phyloP scores from a whole-genome alignment of 768 basidiomycete genomes.

The Podaxis sp. region DNA sequence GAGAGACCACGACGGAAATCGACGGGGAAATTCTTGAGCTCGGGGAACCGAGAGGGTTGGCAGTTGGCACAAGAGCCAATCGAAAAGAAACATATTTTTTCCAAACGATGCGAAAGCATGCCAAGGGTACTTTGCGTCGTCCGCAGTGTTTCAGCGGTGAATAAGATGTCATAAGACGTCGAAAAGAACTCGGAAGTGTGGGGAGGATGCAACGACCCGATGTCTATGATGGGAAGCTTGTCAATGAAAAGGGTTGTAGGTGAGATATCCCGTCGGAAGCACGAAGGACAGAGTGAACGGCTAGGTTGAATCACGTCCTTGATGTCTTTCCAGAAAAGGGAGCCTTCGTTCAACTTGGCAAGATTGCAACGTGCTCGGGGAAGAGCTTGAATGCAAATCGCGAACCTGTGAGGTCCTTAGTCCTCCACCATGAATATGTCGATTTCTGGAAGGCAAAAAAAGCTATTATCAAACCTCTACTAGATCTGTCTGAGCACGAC shows the following conservation, averaged over 20 bases:
- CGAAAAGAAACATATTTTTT: neutral
- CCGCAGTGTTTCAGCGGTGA: neutral
- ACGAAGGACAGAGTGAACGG: neutral
- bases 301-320: neutral
- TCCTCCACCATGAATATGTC: neutral
- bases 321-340: neutral
- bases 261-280: neutral
- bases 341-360: neutral
- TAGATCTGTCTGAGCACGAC: neutral
- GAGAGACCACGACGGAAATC: neutral
- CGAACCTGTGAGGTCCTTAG: neutral
- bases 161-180: neutral
- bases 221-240: neutral
- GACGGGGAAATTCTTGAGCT: neutral
- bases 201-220: neutral
- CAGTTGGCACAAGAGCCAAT: neutral
- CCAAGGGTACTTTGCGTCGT: neutral
- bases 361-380: neutral
- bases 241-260: neutral
- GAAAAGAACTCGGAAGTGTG: neutral
- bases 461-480: neutral
- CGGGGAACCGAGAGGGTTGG: neutral
- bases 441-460: no score
- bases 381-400: neutral
- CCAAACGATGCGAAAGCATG: neutral